Conservation (phyloP, 1,284 basidiomycete genomes). For the Sporisorium scitamineum region DNA sequence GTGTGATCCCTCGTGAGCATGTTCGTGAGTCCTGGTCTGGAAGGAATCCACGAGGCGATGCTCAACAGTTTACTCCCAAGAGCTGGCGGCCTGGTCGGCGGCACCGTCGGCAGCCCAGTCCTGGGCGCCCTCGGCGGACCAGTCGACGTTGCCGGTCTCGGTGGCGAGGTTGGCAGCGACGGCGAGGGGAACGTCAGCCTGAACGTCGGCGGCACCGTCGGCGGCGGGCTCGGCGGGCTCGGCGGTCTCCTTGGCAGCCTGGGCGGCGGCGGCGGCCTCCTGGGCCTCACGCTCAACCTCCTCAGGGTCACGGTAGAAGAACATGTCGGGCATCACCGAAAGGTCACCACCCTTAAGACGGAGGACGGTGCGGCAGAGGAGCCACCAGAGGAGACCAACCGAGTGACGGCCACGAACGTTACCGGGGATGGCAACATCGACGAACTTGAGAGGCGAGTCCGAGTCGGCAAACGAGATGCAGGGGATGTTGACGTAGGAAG, state of each 20-base stretch:
- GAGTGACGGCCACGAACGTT: conserved; percentile 99
- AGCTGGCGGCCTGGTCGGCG: conserved; percentile 44
- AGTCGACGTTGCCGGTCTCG: conserved; percentile 76
- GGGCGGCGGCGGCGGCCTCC: conserved; percentile 76
- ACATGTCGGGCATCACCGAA: conserved; percentile 99
- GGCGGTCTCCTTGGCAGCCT: conserved; percentile 58
- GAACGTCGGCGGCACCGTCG: conserved; percentile 76
- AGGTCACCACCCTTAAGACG: conserved; percentile 93
- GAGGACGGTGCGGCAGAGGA: conserved; percentile 96
- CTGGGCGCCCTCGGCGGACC: conserved; percentile 75
- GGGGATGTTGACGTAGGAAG: conserved; percentile 99
- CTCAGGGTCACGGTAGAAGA: conserved; percentile 99
- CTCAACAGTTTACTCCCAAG: conserved; percentile 44
- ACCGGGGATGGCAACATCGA: conserved; percentile 97
- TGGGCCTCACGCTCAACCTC: conserved; percentile 98
- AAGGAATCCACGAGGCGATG: background rate
- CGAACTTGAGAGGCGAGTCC: conserved; percentile 94
- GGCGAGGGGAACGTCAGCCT: conserved; percentile 71
- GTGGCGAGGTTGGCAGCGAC: conserved; percentile 60
- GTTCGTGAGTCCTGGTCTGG: conserved; percentile 1
- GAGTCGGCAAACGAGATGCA: conserved; percentile 99
- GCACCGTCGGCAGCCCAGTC: conserved; percentile 69
- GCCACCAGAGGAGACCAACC: conserved; percentile 98
- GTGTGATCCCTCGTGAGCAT: background rate
- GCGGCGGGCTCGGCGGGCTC: conserved; percentile 51